phyloP scores from a whole-genome alignment of 768 basidiomycete species.

The Boletus huronensis region DNA sequence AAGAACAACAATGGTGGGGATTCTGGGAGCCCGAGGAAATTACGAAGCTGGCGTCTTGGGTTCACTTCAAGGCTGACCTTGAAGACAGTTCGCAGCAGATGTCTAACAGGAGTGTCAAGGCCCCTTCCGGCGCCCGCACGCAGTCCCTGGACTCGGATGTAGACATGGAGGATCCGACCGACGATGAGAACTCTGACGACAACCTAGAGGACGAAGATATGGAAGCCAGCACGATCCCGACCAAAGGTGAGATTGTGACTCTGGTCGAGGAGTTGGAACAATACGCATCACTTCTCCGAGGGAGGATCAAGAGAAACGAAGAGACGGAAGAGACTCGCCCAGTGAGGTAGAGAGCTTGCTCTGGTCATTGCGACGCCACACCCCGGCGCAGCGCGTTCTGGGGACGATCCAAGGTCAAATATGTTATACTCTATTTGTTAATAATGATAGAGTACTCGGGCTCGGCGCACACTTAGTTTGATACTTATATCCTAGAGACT shows the following conservation, averaged over 20 bases:
- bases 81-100: conserved; percentile 21
- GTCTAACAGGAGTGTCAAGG: neutral
- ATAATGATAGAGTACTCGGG: conserved; percentile 18
- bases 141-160: conserved; percentile 11
- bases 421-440: conserved; percentile 29
- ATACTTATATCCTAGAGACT: conserved; percentile 11
- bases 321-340: conserved; percentile 12
- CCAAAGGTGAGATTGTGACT: conserved; percentile 35
- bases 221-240: conserved; percentile 12
- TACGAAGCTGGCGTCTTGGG: conserved; percentile 61
- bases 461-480: conserved; percentile 7
- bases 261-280: conserved; percentile 55
- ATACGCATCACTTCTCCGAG: conserved; percentile 58
- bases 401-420: conserved; percentile 4
- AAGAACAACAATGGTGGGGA: conserved; percentile 66
- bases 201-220: conserved; percentile 1
- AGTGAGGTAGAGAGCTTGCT: conserved; percentile 10
- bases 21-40: conserved; percentile 67
- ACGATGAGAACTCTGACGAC: conserved; percentile 8
- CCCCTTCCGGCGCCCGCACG: neutral
- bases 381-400: conserved; percentile 8
- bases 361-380: neutral
- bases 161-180: conserved; percentile 18
- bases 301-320: conserved; percentile 44
- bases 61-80: conserved; percentile 47